Conservation (phyloP, 2,329 filamentous ascomycete genomes). For the Pezicula radicicola region DNA sequence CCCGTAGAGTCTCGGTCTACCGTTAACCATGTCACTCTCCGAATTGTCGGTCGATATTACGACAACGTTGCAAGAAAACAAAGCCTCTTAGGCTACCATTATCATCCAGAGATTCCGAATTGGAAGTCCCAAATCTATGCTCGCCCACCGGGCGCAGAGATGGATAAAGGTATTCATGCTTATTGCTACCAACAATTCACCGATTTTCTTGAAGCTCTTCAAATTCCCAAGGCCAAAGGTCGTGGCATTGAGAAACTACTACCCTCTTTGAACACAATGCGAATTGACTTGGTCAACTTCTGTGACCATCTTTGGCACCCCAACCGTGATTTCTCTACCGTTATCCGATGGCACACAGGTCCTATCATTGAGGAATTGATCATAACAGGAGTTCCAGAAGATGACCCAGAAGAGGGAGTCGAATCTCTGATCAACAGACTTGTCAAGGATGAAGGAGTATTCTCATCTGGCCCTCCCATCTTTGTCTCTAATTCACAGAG, state of each 20-base stretch:
- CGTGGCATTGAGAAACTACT: conserved; percentile 8
- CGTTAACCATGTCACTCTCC: conserved; percentile 45
- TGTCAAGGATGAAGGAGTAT: conserved; percentile 13
- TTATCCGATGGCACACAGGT: conserved; percentile 16
- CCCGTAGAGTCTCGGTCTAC: conserved; percentile 37
- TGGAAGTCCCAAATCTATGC: conserved; percentile 8
- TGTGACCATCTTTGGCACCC: conserved; percentile 15
- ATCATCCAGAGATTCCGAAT: conserved; percentile 8
- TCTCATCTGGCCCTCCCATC: conserved; percentile 5
- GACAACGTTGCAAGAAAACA: conserved; percentile 38
- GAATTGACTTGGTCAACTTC: conserved; percentile 20
- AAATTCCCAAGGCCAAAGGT: conserved; percentile 1
- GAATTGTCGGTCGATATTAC: conserved; percentile 53
- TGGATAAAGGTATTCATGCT: conserved; percentile 16
- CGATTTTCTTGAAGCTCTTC: conserved; percentile 15
- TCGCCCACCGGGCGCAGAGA: conserved; percentile 9
- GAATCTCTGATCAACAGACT: conserved; percentile 10
- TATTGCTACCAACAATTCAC: conserved; percentile 19
- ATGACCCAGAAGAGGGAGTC: conserved; percentile 3
- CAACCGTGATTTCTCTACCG: conserved; percentile 3
- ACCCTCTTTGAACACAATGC: conserved; percentile 10
- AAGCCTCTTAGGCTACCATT: conserved; percentile 7
- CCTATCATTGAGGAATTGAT: conserved; percentile 14
- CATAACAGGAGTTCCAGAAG: conserved; percentile 12
- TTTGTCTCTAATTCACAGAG: conserved; percentile 9